These are phyloP conservation scores for Cornus kousa DNA, from an alignment of 148 eudicot species.

Conservation along the genomic window DNA sequence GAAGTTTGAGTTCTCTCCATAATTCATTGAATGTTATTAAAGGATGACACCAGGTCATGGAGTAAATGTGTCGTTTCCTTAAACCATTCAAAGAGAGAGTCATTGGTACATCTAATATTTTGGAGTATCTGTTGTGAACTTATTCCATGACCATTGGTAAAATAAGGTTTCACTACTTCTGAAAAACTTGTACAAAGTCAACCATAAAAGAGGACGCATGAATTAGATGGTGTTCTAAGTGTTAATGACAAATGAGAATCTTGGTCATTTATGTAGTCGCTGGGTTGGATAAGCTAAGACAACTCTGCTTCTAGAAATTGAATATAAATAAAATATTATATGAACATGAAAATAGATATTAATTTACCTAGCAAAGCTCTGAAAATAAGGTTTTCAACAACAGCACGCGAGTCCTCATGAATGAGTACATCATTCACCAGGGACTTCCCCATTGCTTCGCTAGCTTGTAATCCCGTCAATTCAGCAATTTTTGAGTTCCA, in stretches of 20 bases:
- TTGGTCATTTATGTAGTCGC: background rate
- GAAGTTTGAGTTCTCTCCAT: background rate
- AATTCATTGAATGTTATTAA: too few species aligned
- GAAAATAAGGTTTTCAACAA: slow-evolving; percentile 21
- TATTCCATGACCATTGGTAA: background rate
- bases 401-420: slow-evolving; percentile 28
- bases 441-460: slow-evolving; percentile 42
- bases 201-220: background rate
- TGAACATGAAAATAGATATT: slow-evolving; percentile 1
- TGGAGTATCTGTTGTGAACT: background rate
- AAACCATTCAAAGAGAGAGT: too few species aligned
- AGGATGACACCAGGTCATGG: background rate
- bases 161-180: background rate
- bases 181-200: background rate
- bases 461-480: slow-evolving; percentile 33
- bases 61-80: too few species aligned
- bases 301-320: background rate
- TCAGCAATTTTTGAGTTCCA: slow-evolving; percentile 47
- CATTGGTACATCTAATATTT: too few species aligned
- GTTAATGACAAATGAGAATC: too few species aligned
- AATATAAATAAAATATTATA: background rate
- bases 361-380: slow-evolving; percentile 33
- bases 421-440: slow-evolving; percentile 28
- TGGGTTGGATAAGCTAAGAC: background rate
- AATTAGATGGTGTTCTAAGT: background rate